Percentiles rank a stretch among this genome's conserved stretches.
Evolutionary conservation across 169 alveolate species (phyloP).

Genomic region (Babesia bigemina): DNA sequence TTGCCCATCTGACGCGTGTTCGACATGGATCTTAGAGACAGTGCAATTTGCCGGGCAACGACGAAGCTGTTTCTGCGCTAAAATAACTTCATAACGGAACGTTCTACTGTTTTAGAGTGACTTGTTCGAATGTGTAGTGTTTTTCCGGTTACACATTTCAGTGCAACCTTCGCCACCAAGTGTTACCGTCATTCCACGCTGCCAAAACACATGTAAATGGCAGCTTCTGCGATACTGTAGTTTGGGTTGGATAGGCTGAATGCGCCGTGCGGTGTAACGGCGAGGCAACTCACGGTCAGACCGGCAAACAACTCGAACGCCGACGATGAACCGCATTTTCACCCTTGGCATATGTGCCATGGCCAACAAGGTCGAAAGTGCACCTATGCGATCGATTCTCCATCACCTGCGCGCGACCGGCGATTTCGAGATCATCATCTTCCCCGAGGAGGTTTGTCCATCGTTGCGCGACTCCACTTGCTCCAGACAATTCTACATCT

Average conservation of each 20-base stretch:
- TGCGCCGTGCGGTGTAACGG: too few species aligned
- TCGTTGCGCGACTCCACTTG: too few species aligned
- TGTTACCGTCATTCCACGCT: too few species aligned
- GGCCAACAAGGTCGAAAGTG: conserved; percentile 85
- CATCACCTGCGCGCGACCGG: conserved; percentile 78
- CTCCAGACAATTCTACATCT: conserved; percentile 77
- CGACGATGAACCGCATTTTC: conserved; percentile 70
- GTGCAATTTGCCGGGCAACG: background rate
- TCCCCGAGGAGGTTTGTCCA: conserved; percentile 73
- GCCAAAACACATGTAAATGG: too few species aligned
- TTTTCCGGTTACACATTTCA: too few species aligned
- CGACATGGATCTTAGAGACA: background rate
- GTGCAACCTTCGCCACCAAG: too few species aligned
- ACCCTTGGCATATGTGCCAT: conserved; percentile 90
- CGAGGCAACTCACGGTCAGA: too few species aligned
- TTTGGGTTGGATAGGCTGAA: too few species aligned
- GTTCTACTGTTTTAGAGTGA: background rate
- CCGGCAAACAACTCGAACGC: background rate
- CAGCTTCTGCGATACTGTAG: too few species aligned
- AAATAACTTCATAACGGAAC: background rate
- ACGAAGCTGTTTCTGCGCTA: background rate
- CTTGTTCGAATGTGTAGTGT: too few species aligned
- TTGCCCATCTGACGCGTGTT: conserved; percentile 2
- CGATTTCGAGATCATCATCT: conserved; percentile 82
- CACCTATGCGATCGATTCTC: conserved; percentile 87